phyloP scores from a whole-genome alignment of 208 protist species.

The Trypanosoma rangeli region DNA sequence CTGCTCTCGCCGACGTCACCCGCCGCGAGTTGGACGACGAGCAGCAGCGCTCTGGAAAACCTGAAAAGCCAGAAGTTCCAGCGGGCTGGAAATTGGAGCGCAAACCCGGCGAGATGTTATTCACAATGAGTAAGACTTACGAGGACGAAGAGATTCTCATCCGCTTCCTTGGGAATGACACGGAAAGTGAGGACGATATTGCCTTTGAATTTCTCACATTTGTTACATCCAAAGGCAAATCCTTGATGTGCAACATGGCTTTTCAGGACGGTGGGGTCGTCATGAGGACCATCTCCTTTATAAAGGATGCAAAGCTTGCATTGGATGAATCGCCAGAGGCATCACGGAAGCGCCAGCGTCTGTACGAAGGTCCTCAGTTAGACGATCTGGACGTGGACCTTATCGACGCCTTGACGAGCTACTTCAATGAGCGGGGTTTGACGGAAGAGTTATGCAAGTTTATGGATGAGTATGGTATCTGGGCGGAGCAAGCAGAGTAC shows the following conservation, averaged over 20 bases:
- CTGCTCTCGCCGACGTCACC: constrained; percentile 49
- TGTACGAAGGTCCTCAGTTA: constrained; percentile 79
- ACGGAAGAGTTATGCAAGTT: constrained; percentile 83
- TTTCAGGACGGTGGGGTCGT: constrained; percentile 86
- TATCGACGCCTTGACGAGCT: constrained; percentile 71
- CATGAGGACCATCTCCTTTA: constrained; percentile 73
- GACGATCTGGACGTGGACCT: constrained; percentile 79
- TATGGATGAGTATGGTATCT: constrained; percentile 77
- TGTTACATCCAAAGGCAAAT: constrained; percentile 52
- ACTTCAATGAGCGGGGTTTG: constrained; percentile 82
- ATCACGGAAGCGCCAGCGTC: constrained; percentile 38
- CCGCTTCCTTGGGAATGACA: constrained; percentile 54
- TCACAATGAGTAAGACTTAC: constrained; percentile 65
- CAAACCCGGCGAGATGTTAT: constrained; percentile 63
- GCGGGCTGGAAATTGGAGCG: constrained; percentile 69
- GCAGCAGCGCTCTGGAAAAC: constrained; percentile 66
- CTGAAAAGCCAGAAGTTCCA: constrained; percentile 71
- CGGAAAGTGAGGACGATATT: constrained; percentile 39
- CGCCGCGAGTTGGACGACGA: constrained; percentile 85
- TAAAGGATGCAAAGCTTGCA: constrained; percentile 55
- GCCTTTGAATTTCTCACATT: constrained; percentile 65
- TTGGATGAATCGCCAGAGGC: constrained; percentile 60
- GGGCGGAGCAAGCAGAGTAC: constrained; percentile 92
- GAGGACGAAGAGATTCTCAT: constrained; percentile 84
- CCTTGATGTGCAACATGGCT: constrained; percentile 66